A percentile compares a stretch with the other conserved stretches of the same genome.
Conservation (phyloP, 2,329 filamentous ascomycete species). For the Orbilia javanica region DNA sequence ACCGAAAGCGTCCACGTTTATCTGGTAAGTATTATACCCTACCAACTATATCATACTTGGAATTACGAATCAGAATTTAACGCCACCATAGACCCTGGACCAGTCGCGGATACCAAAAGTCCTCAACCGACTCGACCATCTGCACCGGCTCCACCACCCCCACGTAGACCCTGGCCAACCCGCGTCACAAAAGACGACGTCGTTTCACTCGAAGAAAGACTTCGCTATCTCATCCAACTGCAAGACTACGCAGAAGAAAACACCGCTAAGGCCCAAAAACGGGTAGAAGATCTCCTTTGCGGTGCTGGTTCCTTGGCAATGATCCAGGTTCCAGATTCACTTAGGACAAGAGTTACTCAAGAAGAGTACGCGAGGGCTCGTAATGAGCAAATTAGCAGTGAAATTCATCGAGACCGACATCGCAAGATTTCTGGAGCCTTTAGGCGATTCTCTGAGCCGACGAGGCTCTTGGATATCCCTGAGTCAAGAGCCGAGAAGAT, state of each 20-base stretch:
- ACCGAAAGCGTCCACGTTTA: constrained; percentile 3
- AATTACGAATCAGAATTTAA: neutral
- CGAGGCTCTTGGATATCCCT: neutral
- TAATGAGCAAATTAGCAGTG: neutral
- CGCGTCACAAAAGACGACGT: neutral
- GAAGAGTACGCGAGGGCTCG: neutral
- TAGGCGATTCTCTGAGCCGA: neutral
- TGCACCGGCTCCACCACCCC: neutral
- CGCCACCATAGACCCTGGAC: neutral
- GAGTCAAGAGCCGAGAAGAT: neutral
- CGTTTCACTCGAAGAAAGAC: neutral
- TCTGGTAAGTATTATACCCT: neutral
- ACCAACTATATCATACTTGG: neutral
- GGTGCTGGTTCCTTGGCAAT: neutral
- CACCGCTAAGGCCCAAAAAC: neutral
- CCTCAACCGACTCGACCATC: neutral
- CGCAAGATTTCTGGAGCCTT: neutral
- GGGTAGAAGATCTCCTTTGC: neutral
- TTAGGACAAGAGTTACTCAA: constrained; percentile 1
- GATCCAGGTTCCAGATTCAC: neutral
- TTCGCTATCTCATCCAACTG: neutral
- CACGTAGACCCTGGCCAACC: neutral
- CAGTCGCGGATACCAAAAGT: neutral
- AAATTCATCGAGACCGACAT: constrained; percentile 2
- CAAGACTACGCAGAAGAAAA: neutral